Percentiles rank a stretch among this genome's conserved stretches.
phyloP scores from a whole-genome alignment of 768 basidiomycete species.

The Grammothele lineata region DNA sequence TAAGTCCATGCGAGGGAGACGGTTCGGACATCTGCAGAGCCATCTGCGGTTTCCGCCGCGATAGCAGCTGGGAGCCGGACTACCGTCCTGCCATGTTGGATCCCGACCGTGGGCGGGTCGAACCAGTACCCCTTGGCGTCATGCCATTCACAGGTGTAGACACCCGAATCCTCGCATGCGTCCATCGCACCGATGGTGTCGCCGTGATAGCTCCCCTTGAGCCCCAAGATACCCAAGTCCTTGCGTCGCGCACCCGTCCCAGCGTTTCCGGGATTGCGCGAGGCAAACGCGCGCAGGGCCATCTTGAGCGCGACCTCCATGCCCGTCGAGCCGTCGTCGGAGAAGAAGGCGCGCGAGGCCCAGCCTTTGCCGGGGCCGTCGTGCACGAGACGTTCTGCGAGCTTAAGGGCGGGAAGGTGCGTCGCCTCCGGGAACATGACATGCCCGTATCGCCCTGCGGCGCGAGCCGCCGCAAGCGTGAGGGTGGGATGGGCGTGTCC shows the following conservation, averaged over 20 bases:
- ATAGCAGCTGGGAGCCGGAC: constrained; percentile 54
- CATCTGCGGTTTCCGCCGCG: constrained; percentile 23
- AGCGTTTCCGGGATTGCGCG: constrained; percentile 33
- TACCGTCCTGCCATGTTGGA: constrained; percentile 53
- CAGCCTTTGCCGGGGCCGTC: constrained; percentile 83
- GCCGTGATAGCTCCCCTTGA: constrained; percentile 94
- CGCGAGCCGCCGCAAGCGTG: constrained; percentile 81
- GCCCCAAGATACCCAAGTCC: constrained; percentile 71
- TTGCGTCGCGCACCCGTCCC: constrained; percentile 24
- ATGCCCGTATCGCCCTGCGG: constrained; percentile 93
- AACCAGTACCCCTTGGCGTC: constrained; percentile 90
- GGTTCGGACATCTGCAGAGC: constrained; percentile 26
- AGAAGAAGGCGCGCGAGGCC: constrained; percentile 90
- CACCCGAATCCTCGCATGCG: constrained; percentile 77
- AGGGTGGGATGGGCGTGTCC: constrained; percentile 79
- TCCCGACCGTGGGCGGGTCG: constrained; percentile 76
- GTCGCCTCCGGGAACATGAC: constrained; percentile 93
- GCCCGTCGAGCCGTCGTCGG: constrained; percentile 92
- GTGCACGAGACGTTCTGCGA: constrained; percentile 74
- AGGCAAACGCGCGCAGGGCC: constrained; percentile 73
- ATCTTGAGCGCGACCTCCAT: constrained; percentile 99
- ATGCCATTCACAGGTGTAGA: constrained; percentile 97
- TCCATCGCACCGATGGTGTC: constrained; percentile 99
- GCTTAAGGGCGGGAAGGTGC: constrained; percentile 77
- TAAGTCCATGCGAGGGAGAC: constrained; percentile 60